Evolutionary conservation across 306 rosid genomes (phyloP), one percentile per base, ranked within the genome.

Genomic region (Heteromeles arbutifolia): DNA sequence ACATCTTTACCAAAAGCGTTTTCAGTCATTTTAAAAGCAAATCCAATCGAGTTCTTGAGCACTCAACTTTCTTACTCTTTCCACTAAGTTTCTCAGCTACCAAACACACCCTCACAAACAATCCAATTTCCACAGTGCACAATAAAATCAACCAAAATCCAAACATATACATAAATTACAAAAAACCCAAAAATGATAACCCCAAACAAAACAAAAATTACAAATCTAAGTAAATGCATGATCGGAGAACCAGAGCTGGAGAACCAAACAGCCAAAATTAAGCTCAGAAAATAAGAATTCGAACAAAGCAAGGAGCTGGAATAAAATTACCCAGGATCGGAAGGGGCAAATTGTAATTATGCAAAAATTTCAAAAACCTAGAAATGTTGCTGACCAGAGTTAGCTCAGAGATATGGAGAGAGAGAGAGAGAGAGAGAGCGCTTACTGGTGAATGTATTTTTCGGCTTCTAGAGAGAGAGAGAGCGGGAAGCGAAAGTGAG

Each of bases 271-370:
- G 44, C 68, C 44, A 54, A 73, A 45, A 11, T 6, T 0, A 28
- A 25, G 17, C 29, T 18, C 44, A 19, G 5, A 15, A 26, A 66
- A 52, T 26, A 44, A 17, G 56, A 32, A 19, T 22, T 17, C 5
- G 53, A 45, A 56, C 61, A 63, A 2, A 11, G 65, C 72, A 63
- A 64, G 65, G 65, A 19, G 69, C 56, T 24, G 50, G 64, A 6
- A 41, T 66, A 24, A 48, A 76, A 78, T 69, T 64, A 54, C 73
- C 53, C 44, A 28, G 75, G 72, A 52, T 15, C 14, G 17, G 44
- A 57, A 13, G 22, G 74, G 34, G 21, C 62, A 45, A 45, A 15
- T 29, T 34, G 69, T 11, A 65, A 65, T 65, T 34, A 34, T 0
- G 48, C 44, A 28, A 65, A 22, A 26, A 19, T 59, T 32, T 14